Conservation (phyloP, 176 grass and related monocot species). For the Saccharum spontaneum region DNA sequence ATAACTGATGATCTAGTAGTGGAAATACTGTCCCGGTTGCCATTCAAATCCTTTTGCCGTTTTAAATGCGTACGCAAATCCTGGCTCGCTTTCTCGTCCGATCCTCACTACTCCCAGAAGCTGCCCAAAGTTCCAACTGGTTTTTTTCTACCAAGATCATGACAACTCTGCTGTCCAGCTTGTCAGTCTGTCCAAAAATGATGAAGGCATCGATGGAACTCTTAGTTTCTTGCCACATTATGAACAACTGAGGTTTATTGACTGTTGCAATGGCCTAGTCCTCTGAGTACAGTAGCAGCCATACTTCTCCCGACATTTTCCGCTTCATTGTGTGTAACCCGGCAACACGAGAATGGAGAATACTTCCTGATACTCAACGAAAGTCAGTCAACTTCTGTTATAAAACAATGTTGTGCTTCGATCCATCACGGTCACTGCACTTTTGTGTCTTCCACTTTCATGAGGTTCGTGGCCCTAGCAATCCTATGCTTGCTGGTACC, state of each 20-base stretch:
- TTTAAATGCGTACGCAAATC: constrained; percentile 44
- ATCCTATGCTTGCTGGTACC: background rate
- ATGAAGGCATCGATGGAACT: constrained; percentile 2
- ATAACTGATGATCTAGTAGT: constrained; percentile 36
- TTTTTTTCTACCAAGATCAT: constrained; percentile 33
- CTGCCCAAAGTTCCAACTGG: constrained; percentile 38
- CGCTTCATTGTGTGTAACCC: constrained; percentile 47
- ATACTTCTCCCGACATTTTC: constrained; percentile 4
- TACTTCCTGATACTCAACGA: constrained; percentile 4
- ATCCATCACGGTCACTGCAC: constrained; percentile 33
- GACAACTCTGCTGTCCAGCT: background rate
- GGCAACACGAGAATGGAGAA: constrained; percentile 32
- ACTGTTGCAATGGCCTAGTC: constrained; percentile 55
- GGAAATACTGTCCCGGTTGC: constrained; percentile 47
- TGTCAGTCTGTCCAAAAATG: background rate
- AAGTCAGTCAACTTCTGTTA: background rate
- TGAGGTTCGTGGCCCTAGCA: background rate
- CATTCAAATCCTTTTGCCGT: constrained; percentile 43
- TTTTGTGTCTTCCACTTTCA: constrained; percentile 34
- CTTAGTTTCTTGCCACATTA: constrained; percentile 35
- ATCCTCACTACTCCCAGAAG: constrained; percentile 34
- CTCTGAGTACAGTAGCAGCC: constrained; percentile 31
- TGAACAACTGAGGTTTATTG: constrained; percentile 29
- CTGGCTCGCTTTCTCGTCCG: constrained; percentile 47
- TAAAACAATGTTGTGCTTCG: constrained; percentile 11